A percentile compares a stretch with the other conserved stretches of the same genome.
Conservation (phyloP, 805 yeast genomes). For the Ogataea methanolica region DNA sequence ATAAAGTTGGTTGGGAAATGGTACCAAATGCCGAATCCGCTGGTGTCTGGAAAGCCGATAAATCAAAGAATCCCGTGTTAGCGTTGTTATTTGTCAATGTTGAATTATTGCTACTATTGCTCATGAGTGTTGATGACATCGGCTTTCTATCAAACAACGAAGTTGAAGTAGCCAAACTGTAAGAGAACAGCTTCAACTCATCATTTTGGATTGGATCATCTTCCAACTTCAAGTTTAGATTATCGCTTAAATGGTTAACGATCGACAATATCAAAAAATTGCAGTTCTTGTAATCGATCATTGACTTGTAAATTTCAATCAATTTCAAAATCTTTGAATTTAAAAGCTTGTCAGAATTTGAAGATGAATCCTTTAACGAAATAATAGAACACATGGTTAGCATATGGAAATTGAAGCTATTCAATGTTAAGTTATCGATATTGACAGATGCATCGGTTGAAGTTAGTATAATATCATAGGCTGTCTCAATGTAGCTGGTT, state of each 20-base stretch:
- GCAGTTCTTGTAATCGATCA: constrained; percentile 17
- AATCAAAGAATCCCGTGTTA: constrained; percentile 16
- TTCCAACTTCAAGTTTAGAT: constrained; percentile 6
- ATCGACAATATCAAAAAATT: constrained; percentile 20
- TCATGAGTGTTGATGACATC: neutral
- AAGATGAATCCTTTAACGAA: constrained; percentile 15
- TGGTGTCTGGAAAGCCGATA: constrained; percentile 27
- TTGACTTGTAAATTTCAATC: constrained; percentile 21
- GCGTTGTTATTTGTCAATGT: neutral
- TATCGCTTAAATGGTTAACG: constrained; percentile 15
- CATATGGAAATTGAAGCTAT: constrained; percentile 30
- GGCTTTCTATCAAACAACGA: constrained; percentile 22
- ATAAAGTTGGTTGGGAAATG: neutral
- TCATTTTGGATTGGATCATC: constrained; percentile 15
- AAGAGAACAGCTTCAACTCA: constrained; percentile 22
- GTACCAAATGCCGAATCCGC: constrained; percentile 9
- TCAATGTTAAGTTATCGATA: constrained; percentile 23
- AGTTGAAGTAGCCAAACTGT: constrained; percentile 10
- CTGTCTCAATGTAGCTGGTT: constrained; percentile 15
- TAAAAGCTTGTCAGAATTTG: constrained; percentile 8
- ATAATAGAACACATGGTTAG: constrained; percentile 23
- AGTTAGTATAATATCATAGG: constrained; percentile 20
- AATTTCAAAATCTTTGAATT: constrained; percentile 14
- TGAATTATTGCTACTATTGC: neutral
- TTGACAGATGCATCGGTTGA: constrained; percentile 7